phyloP scores from a whole-genome alignment of 2,329 filamentous ascomycete genomes.

The Colletotrichum chrysophilum region DNA sequence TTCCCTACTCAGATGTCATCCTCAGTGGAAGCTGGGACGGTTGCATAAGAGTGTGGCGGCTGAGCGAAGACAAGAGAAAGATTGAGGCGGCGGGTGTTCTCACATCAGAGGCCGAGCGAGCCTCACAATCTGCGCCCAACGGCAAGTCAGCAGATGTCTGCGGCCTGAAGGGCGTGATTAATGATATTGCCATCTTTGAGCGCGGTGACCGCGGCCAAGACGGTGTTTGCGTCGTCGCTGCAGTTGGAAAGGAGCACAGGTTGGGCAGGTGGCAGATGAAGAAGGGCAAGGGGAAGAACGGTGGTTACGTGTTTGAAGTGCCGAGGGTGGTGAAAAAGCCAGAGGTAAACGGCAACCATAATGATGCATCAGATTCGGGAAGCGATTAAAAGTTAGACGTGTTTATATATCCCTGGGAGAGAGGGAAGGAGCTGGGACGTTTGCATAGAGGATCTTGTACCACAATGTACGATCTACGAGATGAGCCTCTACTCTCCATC shows the following conservation, averaged over 20 bases:
- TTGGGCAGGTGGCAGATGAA: slow-evolving; percentile 81
- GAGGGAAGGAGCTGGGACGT: neutral
- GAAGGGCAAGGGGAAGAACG: slow-evolving; percentile 69
- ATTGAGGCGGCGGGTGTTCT: slow-evolving; percentile 76
- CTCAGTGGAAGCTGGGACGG: slow-evolving; percentile 96
- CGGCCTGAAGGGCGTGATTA: slow-evolving; percentile 73
- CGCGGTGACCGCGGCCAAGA: slow-evolving; percentile 77
- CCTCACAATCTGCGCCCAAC: slow-evolving; percentile 5
- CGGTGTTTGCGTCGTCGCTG: slow-evolving; percentile 85
- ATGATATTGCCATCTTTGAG: slow-evolving; percentile 88
- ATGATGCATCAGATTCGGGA: slow-evolving; percentile 26
- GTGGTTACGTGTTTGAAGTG: slow-evolving; percentile 87
- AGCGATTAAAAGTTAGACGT: slow-evolving; percentile 18
- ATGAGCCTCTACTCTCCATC: slow-evolving; percentile 9
- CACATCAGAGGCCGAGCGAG: slow-evolving; percentile 17
- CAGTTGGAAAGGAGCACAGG: slow-evolving; percentile 84
- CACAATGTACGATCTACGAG: slow-evolving; percentile 17
- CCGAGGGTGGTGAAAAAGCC: slow-evolving; percentile 47
- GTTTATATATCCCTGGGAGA: neutral
- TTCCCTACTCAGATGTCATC: slow-evolving; percentile 90
- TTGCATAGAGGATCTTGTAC: slow-evolving; percentile 15
- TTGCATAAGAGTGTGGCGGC: slow-evolving; percentile 81
- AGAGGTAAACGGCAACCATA: slow-evolving; percentile 37
- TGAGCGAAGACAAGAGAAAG: slow-evolving; percentile 81
- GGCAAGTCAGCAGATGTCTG: slow-evolving; percentile 27